Evolutionary conservation across 768 basidiomycete species (phyloP).

Genomic region (Boletus patriciae): DNA sequence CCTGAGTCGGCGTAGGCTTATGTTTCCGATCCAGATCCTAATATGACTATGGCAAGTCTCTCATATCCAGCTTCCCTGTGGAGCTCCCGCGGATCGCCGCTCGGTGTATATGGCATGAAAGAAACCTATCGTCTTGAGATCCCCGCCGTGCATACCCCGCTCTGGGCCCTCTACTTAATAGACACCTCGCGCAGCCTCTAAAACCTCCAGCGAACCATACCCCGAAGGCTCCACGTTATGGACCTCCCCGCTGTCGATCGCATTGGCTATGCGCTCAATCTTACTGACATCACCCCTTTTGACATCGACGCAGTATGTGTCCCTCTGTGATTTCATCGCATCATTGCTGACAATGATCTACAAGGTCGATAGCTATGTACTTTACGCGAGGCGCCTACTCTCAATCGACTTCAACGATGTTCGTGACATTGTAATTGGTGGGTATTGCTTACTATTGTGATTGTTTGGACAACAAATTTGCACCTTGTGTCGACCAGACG

Average conservation of each 20-base stretch:
- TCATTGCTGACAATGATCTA: background rate
- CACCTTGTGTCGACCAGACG: background rate
- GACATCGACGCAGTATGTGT: conserved; percentile 5
- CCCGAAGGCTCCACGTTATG: background rate
- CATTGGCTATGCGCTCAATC: conserved; percentile 8
- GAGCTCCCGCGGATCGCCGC: background rate
- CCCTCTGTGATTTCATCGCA: background rate
- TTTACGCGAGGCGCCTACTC: background rate
- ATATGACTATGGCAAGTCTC: background rate
- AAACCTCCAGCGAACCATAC: background rate
- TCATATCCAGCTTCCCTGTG: background rate
- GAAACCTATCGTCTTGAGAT: no score
- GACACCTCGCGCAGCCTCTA: background rate
- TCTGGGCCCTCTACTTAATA: background rate
- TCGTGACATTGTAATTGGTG: background rate
- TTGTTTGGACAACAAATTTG: background rate
- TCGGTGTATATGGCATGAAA: background rate
- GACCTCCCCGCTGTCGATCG: conserved; percentile 9
- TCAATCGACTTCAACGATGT: background rate
- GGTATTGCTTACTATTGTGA: background rate
- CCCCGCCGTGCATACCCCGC: no score
- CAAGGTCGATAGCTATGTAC: background rate
- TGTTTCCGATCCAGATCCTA: background rate
- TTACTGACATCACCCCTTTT: conserved; percentile 1
- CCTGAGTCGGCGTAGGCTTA: background rate